Evolutionary conservation across 2,329 filamentous ascomycete genomes (phyloP).

Genomic region (Aspergillus clavatus): DNA sequence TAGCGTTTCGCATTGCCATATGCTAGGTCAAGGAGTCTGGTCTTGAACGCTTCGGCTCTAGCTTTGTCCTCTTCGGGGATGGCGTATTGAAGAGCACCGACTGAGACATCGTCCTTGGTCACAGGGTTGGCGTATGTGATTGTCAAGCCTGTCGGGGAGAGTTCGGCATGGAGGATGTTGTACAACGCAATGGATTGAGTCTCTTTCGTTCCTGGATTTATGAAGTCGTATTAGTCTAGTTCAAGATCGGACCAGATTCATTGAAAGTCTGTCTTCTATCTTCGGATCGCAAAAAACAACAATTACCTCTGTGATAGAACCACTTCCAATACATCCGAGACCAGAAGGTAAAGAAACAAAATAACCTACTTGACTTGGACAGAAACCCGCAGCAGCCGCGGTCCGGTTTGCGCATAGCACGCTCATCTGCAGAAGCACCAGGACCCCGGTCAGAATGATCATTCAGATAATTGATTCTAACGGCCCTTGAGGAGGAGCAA

Average conservation of each 20-base stretch:
- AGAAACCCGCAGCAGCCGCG: conserved; percentile 54
- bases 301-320: conserved; percentile 1
- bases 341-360: conserved; percentile 3
- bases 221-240: conserved; percentile 6
- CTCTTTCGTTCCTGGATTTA: conserved; percentile 40
- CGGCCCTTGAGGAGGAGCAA: conserved; percentile 4
- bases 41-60: conserved; percentile 57
- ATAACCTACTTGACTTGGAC: conserved; percentile 45
- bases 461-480: background rate
- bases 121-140: conserved; percentile 66
- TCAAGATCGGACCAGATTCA: background rate
- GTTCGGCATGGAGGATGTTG: conserved; percentile 77
- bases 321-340: background rate
- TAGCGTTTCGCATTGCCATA: conserved; percentile 64
- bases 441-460: conserved; percentile 1
- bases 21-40: conserved; percentile 60
- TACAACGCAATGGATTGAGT: conserved; percentile 67
- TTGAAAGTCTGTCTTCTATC: too few species aligned
- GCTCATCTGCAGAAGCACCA: conserved; percentile 45
- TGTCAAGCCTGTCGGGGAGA: conserved; percentile 56
- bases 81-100: conserved; percentile 58
- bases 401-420: conserved; percentile 45
- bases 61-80: conserved; percentile 50
- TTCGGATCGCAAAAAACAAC: background rate
- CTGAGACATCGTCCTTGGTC: conserved; percentile 57